Evolutionary conservation across 257 asterid genomes (phyloP).

Genomic region (Fraxinus pennsylvanica): DNA sequence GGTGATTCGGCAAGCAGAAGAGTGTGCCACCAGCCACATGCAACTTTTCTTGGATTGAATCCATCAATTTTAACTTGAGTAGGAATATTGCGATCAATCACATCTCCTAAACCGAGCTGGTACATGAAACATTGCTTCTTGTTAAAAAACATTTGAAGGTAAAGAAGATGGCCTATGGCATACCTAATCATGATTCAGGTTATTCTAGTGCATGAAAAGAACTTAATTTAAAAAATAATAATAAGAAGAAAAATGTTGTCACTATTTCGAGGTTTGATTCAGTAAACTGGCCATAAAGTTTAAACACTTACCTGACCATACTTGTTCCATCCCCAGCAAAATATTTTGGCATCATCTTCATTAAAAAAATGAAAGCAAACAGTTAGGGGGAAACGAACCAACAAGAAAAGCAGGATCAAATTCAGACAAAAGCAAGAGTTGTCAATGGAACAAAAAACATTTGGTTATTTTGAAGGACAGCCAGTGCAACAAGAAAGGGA

Average conservation of each 20-base stretch:
- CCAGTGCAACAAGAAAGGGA: not conserved
- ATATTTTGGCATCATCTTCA: constrained; percentile 71
- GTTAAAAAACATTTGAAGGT: not conserved
- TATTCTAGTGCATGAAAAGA: not conserved
- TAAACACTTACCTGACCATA: constrained; percentile 81
- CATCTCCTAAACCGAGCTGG: constrained; percentile 88
- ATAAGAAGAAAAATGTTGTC: not conserved
- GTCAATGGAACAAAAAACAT: not conserved
- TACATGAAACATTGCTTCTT: constrained; percentile 12
- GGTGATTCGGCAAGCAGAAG: constrained; percentile 73
- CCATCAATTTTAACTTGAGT: constrained; percentile 60
- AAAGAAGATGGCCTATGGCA: not conserved
- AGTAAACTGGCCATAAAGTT: not conserved
- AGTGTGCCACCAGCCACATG: constrained; percentile 99
- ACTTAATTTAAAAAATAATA: not conserved
- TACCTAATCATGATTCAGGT: too few relatives aligned
- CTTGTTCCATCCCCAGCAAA: constrained; percentile 99
- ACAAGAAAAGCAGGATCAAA: not conserved
- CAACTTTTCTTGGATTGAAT: constrained; percentile 52
- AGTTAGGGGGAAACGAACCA: constrained; percentile 19
- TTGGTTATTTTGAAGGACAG: not conserved
- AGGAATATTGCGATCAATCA: constrained; percentile 77
- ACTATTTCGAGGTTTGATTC: not conserved
- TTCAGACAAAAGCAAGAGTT: not conserved
- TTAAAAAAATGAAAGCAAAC: constrained; percentile 13